These are phyloP conservation scores for Candida nemodendra DNA, from an alignment of 805 yeast species.

Conservation along the genomic window DNA sequence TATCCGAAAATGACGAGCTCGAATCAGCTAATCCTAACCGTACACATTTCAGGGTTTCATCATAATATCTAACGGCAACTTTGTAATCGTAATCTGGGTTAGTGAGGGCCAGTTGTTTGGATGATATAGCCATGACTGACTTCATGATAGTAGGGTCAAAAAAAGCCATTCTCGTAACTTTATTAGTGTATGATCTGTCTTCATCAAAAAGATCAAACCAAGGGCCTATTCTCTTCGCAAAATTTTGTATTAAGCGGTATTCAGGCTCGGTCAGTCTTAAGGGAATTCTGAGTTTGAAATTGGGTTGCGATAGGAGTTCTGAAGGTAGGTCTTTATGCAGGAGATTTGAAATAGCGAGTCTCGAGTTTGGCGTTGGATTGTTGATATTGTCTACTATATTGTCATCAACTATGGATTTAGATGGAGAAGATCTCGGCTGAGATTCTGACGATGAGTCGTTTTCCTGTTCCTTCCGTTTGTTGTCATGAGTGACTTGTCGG, in stretches of 20 bases:
- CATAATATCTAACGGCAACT: conserved; percentile 12
- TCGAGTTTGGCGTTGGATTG: neutral
- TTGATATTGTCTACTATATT: no score
- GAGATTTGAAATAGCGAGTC: conserved; percentile 3
- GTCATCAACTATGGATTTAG: neutral
- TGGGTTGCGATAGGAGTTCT: neutral
- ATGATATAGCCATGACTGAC: conserved; percentile 10
- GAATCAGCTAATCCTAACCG: conserved; percentile 6
- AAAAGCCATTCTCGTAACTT: conserved; percentile 12
- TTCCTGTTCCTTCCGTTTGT: neutral
- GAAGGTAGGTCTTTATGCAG: neutral
- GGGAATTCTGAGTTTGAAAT: neutral
- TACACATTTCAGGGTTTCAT: conserved; percentile 9
- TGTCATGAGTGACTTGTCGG: conserved; percentile 1
- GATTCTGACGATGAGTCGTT: neutral
- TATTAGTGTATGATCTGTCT: conserved; percentile 3
- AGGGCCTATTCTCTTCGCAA: conserved; percentile 9
- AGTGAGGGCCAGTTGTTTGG: conserved; percentile 14
- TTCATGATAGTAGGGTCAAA: conserved; percentile 12
- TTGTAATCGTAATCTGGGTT: conserved; percentile 7
- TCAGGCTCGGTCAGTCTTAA: conserved; percentile 3
- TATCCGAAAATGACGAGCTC: conserved; percentile 5
- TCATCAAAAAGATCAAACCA: conserved; percentile 16
- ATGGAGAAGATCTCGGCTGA: neutral
- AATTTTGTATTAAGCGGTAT: conserved; percentile 7